A percentile compares a stretch with the other conserved stretches of the same genome.
Evolutionary conservation across 306 rosid genomes (phyloP).

Genomic region (Castanea mollissima): DNA sequence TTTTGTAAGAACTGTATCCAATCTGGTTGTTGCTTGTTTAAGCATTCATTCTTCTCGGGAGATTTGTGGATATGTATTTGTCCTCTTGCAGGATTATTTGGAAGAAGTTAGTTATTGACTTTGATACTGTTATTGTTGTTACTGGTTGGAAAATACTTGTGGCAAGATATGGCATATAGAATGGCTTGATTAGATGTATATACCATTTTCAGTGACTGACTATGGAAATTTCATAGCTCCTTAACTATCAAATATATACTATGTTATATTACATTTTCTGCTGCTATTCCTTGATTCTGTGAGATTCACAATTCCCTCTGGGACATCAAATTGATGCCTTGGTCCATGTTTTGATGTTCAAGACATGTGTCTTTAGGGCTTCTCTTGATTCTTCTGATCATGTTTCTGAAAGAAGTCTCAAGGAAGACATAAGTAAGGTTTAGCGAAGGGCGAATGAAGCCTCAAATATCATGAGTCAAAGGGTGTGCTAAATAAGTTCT

Average conservation of each 20-base stretch:
- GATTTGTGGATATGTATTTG: background rate
- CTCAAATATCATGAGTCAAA: background rate
- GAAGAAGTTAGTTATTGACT: background rate
- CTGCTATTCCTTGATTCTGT: background rate
- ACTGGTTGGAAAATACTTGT: background rate
- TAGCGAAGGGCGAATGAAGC: background rate
- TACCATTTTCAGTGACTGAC: background rate
- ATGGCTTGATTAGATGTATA: background rate
- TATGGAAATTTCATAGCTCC: background rate
- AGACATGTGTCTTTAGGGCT: background rate
- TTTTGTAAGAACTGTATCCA: background rate
- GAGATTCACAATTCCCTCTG: background rate
- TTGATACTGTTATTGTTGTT: background rate
- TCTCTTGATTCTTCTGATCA: background rate
- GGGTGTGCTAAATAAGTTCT: background rate
- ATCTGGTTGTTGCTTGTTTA: background rate
- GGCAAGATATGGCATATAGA: background rate
- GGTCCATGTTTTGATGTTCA: background rate
- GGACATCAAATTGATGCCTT: background rate
- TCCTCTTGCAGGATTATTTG: background rate
- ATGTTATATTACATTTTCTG: background rate
- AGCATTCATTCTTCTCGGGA: background rate
- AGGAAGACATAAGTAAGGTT: background rate
- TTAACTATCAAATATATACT: background rate
- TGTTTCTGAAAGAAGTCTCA: background rate